phyloP scores from a whole-genome alignment of 1,284 basidiomycete species.

The Meripilus lineatus region DNA sequence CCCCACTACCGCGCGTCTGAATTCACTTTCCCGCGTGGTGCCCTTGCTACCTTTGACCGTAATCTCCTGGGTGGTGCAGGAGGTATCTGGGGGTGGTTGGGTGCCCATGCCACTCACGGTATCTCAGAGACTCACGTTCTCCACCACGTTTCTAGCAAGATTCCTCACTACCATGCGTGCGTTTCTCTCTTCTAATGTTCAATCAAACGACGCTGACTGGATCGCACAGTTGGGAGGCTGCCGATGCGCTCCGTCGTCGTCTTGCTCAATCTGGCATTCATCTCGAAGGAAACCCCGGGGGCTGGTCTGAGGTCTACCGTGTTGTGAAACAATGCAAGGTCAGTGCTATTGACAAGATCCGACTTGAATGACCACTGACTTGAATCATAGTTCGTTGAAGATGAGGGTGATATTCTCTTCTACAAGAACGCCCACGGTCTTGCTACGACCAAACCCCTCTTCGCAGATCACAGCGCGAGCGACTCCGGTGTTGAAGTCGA shows the following conservation, averaged over 20 bases:
- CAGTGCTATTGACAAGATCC: conserved; percentile 16
- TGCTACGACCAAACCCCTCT: conserved; percentile 63
- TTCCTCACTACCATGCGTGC: conserved; percentile 86
- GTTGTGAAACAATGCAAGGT: conserved; percentile 76
- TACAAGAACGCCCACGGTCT: conserved; percentile 87
- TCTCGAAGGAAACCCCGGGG: conserved; percentile 61
- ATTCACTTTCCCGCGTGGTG: conserved; percentile 95
- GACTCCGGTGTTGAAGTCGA: conserved; percentile 86
- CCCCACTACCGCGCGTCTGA: conserved; percentile 91
- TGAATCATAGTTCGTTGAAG: conserved; percentile 74
- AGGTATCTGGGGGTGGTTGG: conserved; percentile 69
- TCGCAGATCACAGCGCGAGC: conserved; percentile 58
- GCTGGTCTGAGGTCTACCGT: conserved; percentile 77
- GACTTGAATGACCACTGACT: conserved; percentile 8
- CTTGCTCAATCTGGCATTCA: conserved; percentile 60
- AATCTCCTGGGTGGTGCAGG: conserved; percentile 81
- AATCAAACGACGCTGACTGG: neutral
- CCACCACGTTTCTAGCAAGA: conserved; percentile 90
- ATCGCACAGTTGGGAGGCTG: conserved; percentile 80
- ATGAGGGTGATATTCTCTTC: conserved; percentile 87
- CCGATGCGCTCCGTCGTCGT: conserved; percentile 80
- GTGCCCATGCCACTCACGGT: conserved; percentile 75
- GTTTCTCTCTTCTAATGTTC: conserved; percentile 19
- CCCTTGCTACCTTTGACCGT: conserved; percentile 91
- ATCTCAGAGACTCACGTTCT: conserved; percentile 93